Conservation (phyloP, 805 yeast species). For the Suhomyces sp. region DNA sequence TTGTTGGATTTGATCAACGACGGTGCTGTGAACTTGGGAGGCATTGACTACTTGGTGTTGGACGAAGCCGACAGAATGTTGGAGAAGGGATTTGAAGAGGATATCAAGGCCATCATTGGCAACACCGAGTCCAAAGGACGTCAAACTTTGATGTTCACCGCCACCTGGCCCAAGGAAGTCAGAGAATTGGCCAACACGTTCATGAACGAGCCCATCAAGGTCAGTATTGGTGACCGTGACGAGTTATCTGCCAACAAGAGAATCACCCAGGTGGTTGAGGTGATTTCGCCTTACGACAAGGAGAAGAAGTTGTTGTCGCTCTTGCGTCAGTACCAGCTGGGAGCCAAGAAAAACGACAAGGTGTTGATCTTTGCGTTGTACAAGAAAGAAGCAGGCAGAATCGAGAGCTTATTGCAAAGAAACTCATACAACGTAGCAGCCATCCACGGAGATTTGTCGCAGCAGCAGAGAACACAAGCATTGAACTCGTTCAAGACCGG, state of each 20-base stretch:
- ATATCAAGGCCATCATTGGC: constrained; percentile 79
- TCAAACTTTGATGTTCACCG: constrained; percentile 97
- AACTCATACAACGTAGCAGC: constrained; percentile 85
- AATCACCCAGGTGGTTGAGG: constrained; percentile 91
- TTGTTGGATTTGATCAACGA: constrained; percentile 86
- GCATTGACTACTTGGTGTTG: constrained; percentile 74
- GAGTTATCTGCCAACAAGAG: constrained; percentile 93
- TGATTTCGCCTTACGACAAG: constrained; percentile 70
- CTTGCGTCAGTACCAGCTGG: constrained; percentile 70
- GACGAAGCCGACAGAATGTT: constrained; percentile 99
- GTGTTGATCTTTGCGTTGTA: constrained; percentile 89
- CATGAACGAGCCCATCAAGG: constrained; percentile 83
- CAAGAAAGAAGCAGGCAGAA: constrained; percentile 93
- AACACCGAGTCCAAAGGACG: constrained; percentile 50
- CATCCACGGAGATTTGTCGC: constrained; percentile 93
- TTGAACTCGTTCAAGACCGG: constrained; percentile 83
- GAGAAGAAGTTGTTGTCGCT: constrained; percentile 72
- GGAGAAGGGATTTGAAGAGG: constrained; percentile 97
- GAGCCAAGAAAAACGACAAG: constrained; percentile 66
- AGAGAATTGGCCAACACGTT: constrained; percentile 84
- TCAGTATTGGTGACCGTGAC: constrained; percentile 91
- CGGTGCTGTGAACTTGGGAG: constrained; percentile 68
- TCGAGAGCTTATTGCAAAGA: constrained; percentile 69
- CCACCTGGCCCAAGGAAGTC: constrained; percentile 99
- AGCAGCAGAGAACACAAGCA: constrained; percentile 87